Percentiles rank a stretch among this genome's conserved stretches.
These are phyloP conservation scores for California macrophylla DNA, from an alignment of 441 rosid genomes.

Conservation along the genomic window DNA sequence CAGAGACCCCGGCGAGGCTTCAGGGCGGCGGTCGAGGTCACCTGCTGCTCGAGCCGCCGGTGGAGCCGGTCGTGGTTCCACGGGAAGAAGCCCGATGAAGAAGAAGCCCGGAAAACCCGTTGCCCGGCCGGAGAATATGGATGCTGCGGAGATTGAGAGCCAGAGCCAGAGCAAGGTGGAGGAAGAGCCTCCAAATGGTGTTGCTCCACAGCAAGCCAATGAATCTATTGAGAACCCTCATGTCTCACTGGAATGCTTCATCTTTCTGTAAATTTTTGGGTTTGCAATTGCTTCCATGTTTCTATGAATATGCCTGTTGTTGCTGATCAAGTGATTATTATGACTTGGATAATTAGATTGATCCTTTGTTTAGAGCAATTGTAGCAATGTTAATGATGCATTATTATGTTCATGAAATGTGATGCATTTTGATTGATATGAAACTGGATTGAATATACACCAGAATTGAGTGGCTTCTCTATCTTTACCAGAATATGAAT, in stretches of 20 bases:
- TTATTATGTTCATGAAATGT: no score
- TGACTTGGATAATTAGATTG: neutral
- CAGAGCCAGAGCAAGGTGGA: constrained; percentile 11
- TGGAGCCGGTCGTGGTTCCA: constrained; percentile 20
- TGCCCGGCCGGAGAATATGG: constrained; percentile 14
- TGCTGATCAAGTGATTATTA: neutral
- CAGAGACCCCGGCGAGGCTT: constrained; percentile 32
- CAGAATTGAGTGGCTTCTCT: no score
- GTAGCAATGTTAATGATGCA: neutral
- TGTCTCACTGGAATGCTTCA: constrained; percentile 79
- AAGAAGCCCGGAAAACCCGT: constrained; percentile 28
- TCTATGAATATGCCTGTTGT: neutral
- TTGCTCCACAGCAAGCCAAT: constrained; percentile 11
- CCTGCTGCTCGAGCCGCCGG: constrained; percentile 33
- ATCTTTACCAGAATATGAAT: neutral
- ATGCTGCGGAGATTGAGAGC: neutral
- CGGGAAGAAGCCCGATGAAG: constrained; percentile 33
- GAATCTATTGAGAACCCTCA: constrained; percentile 47
- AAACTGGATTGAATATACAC: no score
- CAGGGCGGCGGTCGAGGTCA: constrained; percentile 42
- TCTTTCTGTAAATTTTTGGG: constrained; percentile 43
- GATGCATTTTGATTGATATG: no score
- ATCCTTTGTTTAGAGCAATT: no score
- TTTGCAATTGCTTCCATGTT: no score
- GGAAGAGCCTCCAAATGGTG: constrained; percentile 12